phyloP scores from a whole-genome alignment of 345 rosid species.

The Linum lewisii region DNA sequence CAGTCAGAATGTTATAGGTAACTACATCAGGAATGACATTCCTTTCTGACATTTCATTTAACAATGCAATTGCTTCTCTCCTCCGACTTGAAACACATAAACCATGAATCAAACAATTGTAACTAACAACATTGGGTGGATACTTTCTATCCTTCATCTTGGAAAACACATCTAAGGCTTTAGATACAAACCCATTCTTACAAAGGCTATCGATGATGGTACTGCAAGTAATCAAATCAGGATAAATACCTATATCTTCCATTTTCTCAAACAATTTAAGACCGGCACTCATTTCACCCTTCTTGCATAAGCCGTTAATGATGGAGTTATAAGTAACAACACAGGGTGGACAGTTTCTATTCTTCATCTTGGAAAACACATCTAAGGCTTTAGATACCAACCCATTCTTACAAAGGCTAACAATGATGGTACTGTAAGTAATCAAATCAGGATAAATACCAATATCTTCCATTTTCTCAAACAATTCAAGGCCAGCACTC shows the following conservation, averaged over 20 bases:
- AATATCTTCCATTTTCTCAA: too few relatives aligned
- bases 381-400: slow-evolving; percentile 14
- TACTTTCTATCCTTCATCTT: slow-evolving; percentile 19
- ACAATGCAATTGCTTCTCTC: neutral
- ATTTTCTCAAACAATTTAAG: neutral
- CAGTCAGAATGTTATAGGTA: neutral
- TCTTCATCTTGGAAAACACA: slow-evolving; percentile 18
- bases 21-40: neutral
- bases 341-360: slow-evolving; percentile 16
- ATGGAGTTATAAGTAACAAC: slow-evolving; percentile 3
- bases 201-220: slow-evolving; percentile 24
- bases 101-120: slow-evolving; percentile 17
- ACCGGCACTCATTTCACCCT: neutral
- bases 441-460: neutral
- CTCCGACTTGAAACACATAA: neutral
- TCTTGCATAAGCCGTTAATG: neutral
- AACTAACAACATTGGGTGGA: slow-evolving; percentile 22
- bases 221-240: slow-evolving; percentile 16
- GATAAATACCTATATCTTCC: slow-evolving; percentile 3
- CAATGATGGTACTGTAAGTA: slow-evolving; percentile 13
- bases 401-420: slow-evolving; percentile 22
- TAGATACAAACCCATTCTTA: slow-evolving; percentile 16
- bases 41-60: neutral
- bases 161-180: slow-evolving; percentile 13
- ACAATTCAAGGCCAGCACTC: too few relatives aligned